Evolutionary conservation across 2,329 filamentous ascomycete genomes (phyloP).

Genomic region (Calonectria crousiana): DNA sequence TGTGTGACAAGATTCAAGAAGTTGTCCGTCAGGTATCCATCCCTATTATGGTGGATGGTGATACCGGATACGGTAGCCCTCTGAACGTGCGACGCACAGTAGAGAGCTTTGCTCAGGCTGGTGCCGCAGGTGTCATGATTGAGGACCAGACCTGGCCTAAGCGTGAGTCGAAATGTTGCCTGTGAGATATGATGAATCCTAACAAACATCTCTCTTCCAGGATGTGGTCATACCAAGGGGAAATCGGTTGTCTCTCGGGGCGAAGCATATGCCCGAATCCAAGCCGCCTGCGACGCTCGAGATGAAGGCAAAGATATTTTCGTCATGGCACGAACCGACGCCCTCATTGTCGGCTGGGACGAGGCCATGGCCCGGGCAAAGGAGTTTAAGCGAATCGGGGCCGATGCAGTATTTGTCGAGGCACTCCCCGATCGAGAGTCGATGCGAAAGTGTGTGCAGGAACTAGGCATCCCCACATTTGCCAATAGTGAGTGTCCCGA

Average conservation of each 20-base stretch:
- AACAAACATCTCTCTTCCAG: not conserved
- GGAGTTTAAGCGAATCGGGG: slow-evolving; percentile 56
- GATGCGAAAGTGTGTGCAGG: slow-evolving; percentile 53
- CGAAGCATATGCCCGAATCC: slow-evolving; percentile 59
- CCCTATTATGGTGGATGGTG: slow-evolving; percentile 61
- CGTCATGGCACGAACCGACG: slow-evolving; percentile 58
- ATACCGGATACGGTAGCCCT: slow-evolving; percentile 61
- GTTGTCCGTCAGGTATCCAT: slow-evolving; percentile 51
- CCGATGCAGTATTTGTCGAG: slow-evolving; percentile 58
- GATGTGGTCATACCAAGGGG: slow-evolving; percentile 56
- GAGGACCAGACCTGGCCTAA: slow-evolving; percentile 64
- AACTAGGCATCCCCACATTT: slow-evolving; percentile 54
- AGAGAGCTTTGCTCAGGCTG: slow-evolving; percentile 53
- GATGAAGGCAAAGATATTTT: slow-evolving; percentile 59
- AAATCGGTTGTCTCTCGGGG: slow-evolving; percentile 58
- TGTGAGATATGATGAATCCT: not conserved
- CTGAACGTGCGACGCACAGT: slow-evolving; percentile 61
- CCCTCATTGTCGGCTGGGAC: slow-evolving; percentile 56
- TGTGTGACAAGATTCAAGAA: slow-evolving; percentile 60
- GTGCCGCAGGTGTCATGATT: slow-evolving; percentile 55
- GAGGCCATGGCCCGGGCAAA: slow-evolving; percentile 56
- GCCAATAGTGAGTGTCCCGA: slow-evolving; percentile 48
- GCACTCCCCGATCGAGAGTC: slow-evolving; percentile 56
- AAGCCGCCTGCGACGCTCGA: slow-evolving; percentile 59
- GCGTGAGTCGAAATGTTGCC: slow-evolving; percentile 43